Conservation (phyloP, 305 asterid genomes). For the Withania somnifera region DNA sequence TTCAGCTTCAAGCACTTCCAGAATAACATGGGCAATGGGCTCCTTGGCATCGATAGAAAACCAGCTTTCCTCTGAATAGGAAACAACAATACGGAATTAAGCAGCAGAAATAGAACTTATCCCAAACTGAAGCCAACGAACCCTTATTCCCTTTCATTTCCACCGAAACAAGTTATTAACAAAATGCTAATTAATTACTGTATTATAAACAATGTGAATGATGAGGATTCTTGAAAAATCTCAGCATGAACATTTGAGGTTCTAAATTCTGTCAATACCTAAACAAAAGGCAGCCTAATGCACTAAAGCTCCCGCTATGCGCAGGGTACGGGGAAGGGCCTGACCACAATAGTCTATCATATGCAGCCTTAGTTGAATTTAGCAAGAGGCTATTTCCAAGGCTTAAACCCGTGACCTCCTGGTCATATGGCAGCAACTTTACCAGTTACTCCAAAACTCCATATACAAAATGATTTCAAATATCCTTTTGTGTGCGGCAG, state of each 20-base stretch:
- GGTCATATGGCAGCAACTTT: too few species aligned
- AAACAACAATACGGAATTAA: not conserved
- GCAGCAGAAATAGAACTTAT: not conserved
- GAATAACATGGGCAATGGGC: constrained; percentile 61
- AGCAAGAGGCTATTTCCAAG: too few species aligned
- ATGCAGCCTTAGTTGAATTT: too few species aligned
- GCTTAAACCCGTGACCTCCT: too few species aligned
- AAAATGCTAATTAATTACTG: not conserved
- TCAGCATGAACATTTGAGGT: not conserved
- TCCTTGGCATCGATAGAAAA: constrained; percentile 82
- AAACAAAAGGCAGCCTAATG: too few species aligned
- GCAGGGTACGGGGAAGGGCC: too few species aligned
- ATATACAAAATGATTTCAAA: not conserved
- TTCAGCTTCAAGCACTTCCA: constrained; percentile 86
- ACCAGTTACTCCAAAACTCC: too few species aligned
- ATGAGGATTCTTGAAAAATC: not conserved
- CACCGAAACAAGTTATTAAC: not conserved
- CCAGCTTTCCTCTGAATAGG: constrained; percentile 49
- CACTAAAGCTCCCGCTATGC: too few species aligned
- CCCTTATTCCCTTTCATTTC: not conserved
- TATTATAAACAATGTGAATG: not conserved
- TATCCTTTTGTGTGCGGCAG: not conserved
- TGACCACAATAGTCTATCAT: too few species aligned
- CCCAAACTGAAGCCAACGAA: not conserved
- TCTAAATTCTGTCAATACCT: not conserved